A percentile compares a stretch with the other conserved stretches of the same genome.
These are phyloP conservation scores for Colletotrichum sp. DNA, from an alignment of 2,329 filamentous ascomycete species.

Conservation along the genomic window DNA sequence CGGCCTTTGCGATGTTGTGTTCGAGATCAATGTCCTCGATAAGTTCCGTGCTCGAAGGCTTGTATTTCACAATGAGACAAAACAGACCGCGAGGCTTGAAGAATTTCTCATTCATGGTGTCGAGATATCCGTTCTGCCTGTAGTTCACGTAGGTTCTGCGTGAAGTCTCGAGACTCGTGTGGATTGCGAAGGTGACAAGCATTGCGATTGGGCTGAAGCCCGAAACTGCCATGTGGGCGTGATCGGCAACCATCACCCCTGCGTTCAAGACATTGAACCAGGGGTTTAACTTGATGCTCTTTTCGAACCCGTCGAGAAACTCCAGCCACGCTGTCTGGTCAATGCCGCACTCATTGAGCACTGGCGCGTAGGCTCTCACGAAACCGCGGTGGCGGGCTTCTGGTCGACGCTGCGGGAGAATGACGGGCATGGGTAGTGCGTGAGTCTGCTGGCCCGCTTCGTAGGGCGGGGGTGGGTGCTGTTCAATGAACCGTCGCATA, in stretches of 20 bases:
- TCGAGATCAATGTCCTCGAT: neutral
- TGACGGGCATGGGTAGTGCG: neutral
- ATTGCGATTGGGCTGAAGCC: neutral
- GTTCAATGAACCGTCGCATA: neutral
- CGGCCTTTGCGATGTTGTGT: neutral
- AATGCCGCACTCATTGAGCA: neutral
- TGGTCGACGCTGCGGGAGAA: neutral
- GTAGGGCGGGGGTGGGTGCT: neutral
- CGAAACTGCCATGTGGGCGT: neutral
- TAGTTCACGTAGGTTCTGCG: neutral
- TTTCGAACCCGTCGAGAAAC: neutral
- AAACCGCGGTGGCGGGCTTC: neutral
- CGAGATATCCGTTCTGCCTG: neutral
- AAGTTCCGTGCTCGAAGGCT: neutral
- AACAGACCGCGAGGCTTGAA: neutral
- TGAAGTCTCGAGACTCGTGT: neutral
- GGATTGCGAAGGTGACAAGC: neutral
- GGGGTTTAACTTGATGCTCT: neutral
- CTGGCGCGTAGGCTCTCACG: neutral
- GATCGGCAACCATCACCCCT: neutral
- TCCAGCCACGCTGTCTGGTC: neutral
- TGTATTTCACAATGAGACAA: neutral
- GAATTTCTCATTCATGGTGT: neutral
- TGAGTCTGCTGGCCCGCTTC: neutral
- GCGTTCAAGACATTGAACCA: neutral